These are phyloP conservation scores for Pythium rishiriense DNA, from an alignment of 352 stramenopile species.

Conservation along the genomic window DNA sequence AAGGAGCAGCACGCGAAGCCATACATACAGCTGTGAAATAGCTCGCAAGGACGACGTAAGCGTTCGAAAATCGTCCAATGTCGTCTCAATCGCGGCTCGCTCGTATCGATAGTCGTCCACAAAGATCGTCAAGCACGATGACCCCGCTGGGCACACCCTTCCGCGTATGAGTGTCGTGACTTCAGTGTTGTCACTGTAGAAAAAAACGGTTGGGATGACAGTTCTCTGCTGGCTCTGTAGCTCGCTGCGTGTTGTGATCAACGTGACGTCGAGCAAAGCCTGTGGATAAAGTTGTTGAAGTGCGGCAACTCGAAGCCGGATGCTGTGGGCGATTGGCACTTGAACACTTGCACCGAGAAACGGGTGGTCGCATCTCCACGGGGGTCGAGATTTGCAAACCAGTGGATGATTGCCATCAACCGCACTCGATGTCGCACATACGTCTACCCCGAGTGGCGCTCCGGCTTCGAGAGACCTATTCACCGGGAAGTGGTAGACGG, in stretches of 20 bases:
- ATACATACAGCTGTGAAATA: constrained; percentile 22
- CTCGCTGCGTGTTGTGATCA: constrained; percentile 6
- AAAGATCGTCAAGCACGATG: constrained; percentile 14
- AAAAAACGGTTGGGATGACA: not conserved
- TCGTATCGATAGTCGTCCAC: constrained; percentile 35
- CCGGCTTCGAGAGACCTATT: not conserved
- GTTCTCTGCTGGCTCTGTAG: not conserved
- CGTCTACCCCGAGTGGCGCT: not conserved
- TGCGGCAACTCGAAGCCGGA: constrained; percentile 3
- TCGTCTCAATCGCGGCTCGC: constrained; percentile 11
- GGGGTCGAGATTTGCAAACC: not conserved
- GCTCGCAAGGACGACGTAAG: constrained; percentile 3
- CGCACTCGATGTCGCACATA: not conserved
- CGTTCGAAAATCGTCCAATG: not conserved
- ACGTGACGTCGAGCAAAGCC: not conserved
- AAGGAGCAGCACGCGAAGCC: constrained; percentile 20
- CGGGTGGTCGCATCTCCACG: constrained; percentile 14
- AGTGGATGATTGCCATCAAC: not conserved
- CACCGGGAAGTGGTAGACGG: not conserved
- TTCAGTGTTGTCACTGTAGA: constrained; percentile 4
- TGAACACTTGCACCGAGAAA: not conserved
- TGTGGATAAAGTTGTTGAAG: constrained; percentile 12
- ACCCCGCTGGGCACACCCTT: not conserved
- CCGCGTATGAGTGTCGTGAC: constrained; percentile 21
- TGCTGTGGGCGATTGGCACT: constrained; percentile 10